These are phyloP conservation scores for Colletotrichum cordylinicola DNA, from an alignment of 2,329 filamentous ascomycete genomes.

Conservation along the genomic window DNA sequence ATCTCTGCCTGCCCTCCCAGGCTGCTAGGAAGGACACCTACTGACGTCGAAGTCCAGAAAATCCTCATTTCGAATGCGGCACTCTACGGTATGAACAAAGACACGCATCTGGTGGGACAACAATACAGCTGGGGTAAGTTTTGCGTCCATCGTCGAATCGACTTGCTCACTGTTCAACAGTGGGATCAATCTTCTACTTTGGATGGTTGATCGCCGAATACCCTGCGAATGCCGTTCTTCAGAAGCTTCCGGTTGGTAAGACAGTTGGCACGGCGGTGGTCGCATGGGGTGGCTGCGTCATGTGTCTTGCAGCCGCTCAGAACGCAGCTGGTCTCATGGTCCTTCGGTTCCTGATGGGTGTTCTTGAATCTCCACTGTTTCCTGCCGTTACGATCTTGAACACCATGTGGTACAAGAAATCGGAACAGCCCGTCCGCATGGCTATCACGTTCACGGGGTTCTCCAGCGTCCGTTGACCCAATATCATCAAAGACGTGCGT, in stretches of 20 bases:
- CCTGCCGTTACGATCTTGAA: not conserved
- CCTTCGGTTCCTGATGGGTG: not conserved
- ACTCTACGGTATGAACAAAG: slow-evolving; percentile 61
- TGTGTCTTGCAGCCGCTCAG: not conserved
- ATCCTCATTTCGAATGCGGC: slow-evolving; percentile 58
- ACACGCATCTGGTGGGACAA: slow-evolving; percentile 28
- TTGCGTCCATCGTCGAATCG: not conserved
- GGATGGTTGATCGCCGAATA: not conserved
- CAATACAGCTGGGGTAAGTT: slow-evolving; percentile 1
- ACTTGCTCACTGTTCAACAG: not conserved
- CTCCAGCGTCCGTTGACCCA: not conserved
- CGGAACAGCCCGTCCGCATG: not conserved
- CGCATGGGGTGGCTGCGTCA: not conserved
- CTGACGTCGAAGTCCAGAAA: slow-evolving; percentile 28
- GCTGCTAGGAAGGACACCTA: not conserved
- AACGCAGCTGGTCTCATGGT: not conserved
- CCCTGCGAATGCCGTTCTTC: not conserved
- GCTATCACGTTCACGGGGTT: not conserved
- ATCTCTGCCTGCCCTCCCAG: not conserved
- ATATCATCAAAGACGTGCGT: not conserved
- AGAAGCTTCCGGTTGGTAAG: not conserved
- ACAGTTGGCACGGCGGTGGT: not conserved
- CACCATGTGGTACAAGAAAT: not conserved
- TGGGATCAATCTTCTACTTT: not conserved
- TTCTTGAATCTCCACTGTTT: not conserved